phyloP scores from a whole-genome alignment of 2,329 filamentous ascomycete species.

The Sporothrix pallida region DNA sequence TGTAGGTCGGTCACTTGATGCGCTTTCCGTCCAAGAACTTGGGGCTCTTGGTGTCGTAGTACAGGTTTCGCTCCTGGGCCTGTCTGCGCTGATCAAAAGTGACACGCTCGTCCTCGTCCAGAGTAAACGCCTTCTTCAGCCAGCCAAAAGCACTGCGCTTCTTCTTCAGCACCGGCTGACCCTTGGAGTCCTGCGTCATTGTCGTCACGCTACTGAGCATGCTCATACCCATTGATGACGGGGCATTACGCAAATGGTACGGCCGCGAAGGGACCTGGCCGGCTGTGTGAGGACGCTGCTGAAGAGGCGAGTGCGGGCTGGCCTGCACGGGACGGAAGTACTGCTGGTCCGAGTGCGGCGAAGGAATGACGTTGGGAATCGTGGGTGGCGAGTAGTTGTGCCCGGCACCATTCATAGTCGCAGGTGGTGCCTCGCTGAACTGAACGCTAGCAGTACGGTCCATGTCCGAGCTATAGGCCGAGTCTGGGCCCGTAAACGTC shows the following conservation, averaged over 20 bases:
- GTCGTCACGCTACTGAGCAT: slow-evolving; percentile 62
- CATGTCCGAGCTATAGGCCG: slow-evolving; percentile 56
- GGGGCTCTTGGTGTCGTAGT: slow-evolving; percentile 58
- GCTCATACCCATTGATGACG: slow-evolving; percentile 63
- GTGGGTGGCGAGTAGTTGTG: slow-evolving; percentile 48
- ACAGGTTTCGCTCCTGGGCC: slow-evolving; percentile 53
- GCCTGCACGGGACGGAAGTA: slow-evolving; percentile 67
- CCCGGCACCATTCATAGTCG: slow-evolving; percentile 39
- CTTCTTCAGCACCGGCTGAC: slow-evolving; percentile 60
- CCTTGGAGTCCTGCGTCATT: slow-evolving; percentile 50
- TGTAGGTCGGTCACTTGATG: slow-evolving; percentile 41
- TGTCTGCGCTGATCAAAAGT: slow-evolving; percentile 63
- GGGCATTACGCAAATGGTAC: slow-evolving; percentile 55
- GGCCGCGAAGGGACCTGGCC: slow-evolving; percentile 47
- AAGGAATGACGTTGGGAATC: slow-evolving; percentile 51
- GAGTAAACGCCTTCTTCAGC: slow-evolving; percentile 70
- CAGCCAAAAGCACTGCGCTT: slow-evolving; percentile 71
- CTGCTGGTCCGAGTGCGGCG: slow-evolving; percentile 60
- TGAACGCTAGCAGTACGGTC: slow-evolving; percentile 46
- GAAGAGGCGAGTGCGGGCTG: slow-evolving; percentile 67
- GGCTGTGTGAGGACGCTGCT: slow-evolving; percentile 63
- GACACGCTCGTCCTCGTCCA: slow-evolving; percentile 67
- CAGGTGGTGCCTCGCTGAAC: not conserved
- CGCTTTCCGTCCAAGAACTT: slow-evolving; percentile 63
- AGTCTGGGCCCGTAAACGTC: slow-evolving; percentile 48